Conservation (phyloP, 441 rosid species). For the Erodium texanum region DNA sequence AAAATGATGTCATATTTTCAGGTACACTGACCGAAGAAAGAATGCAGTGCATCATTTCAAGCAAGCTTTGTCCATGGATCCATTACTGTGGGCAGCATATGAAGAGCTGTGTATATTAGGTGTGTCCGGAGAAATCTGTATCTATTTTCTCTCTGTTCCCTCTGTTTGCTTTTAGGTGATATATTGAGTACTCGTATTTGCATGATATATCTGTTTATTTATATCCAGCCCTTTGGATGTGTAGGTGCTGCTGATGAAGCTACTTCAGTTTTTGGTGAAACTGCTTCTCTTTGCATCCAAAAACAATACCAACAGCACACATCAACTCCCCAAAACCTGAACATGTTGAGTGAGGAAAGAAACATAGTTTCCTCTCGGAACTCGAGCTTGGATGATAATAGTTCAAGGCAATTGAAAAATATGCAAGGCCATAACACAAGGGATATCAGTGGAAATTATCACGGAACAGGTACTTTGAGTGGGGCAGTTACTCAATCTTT, state of each 20-base stretch:
- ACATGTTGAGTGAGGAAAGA: constrained; percentile 19
- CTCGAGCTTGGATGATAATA: constrained; percentile 22
- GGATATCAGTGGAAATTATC: constrained; percentile 25
- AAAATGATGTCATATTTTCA: constrained; percentile 18
- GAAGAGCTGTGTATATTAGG: constrained; percentile 47
- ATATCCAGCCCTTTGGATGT: neutral
- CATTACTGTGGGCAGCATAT: constrained; percentile 53
- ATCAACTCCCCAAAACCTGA: constrained; percentile 17
- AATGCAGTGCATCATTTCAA: constrained; percentile 40
- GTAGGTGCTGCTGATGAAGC: constrained; percentile 52
- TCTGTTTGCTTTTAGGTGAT: neutral
- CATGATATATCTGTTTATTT: constrained; percentile 1
- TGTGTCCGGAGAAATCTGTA: constrained; percentile 15
- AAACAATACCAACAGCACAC: constrained; percentile 20
- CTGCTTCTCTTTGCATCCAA: constrained; percentile 31
- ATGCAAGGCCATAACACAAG: constrained; percentile 23
- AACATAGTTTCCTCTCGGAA: constrained; percentile 21
- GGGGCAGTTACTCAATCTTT: constrained; percentile 25
- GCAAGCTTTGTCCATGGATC: constrained; percentile 44
- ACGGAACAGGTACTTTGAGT: constrained; percentile 24
- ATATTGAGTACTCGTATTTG: neutral
- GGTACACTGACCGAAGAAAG: constrained; percentile 35
- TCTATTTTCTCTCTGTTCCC: neutral
- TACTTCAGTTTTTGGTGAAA: constrained; percentile 34
- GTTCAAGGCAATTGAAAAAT: constrained; percentile 26